Base-by-base conservation (phyloP, 2,329 filamentous ascomycete species). In the Pseudopithomyces maydicus region DNA sequence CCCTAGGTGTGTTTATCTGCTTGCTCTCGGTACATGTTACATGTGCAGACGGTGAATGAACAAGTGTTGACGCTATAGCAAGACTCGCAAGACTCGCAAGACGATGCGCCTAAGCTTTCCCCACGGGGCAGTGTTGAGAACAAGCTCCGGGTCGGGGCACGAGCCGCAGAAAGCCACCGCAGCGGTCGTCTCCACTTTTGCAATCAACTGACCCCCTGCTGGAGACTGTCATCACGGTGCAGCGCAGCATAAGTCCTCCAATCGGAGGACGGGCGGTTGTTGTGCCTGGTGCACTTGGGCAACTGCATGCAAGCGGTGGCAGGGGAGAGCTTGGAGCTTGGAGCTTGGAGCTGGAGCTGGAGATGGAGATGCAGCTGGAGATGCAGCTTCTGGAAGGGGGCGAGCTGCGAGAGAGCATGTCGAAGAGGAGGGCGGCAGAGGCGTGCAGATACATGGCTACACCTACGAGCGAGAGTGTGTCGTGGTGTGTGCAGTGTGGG, bases 181-280 rank as follows among this genome's bases (percentile, higher is more conserved):
- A 48, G n/a, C 23, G 46, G 20, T 32, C 33, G 15, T 56, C 43
- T 48, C 54, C 54, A 52, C 54, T 48, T 46, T 48, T 52, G 12
- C 36, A 56, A 44, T 53, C 54, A 52, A 32, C 50, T 26, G 55
- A 41, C 50, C 50, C 50, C 50, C 50, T 45, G 38, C 26, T 22
- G 17, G 17, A 11, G 7, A 33, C 38, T 57, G 55, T 45, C 55
- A 53, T 54, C 41, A 51, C 45, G 39, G 45, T 50, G 51, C 51
- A 54, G 38, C 10, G 3, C 29, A 22, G 14, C 5, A 32, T 44
- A 26, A 32, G 39, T 54, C 55, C 55, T 54, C 55, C 55, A 57
- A 57, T 57, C 50, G 55, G 51, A 36, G 38, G 7, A 19, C 23
- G 17, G 36, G 26, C 15, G 19, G 48, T 17, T 43, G 38, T 2